Evolutionary conservation across 768 basidiomycete species (phyloP), one percentile per base, ranked within the genome.

Genomic region (Pholiota molesta): DNA sequence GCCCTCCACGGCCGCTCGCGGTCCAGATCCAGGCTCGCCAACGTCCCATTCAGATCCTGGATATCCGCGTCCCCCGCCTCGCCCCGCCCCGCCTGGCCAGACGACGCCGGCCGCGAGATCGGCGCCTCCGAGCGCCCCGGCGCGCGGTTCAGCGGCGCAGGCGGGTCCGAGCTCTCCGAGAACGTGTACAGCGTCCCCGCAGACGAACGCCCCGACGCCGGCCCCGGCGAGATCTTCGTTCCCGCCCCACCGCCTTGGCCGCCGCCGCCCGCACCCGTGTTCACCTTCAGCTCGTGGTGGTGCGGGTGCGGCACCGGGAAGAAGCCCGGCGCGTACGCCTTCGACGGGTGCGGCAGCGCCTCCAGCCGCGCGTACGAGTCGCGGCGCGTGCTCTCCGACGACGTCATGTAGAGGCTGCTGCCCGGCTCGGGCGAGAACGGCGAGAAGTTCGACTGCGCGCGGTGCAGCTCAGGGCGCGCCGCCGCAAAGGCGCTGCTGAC

Each of bases 381-480:
- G 62, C 76, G 79, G 45, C 73, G 71, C 65, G 72, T 63, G 47
- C 71, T 72, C 62, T 80, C 77, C 4, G 73, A 65, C 23, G 62
- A 65, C 23, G 62, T 66, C 57, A 66, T 64, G 53, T 73, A 70
- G 67, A 77, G 77, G 23, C 19, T 26, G 21, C 79, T 72, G 65
- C 84, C 88, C 9, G 88, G 86, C 66, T 92, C 91, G 9, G 91
- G 91, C 1, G 91, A 92, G 75, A 93, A 93, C 3, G 91, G 91
- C 7, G 90, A 89, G 72, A 92, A 92, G 61, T 73, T 78, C 19
- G 78, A 75, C 54, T 72, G 74, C 5, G 73, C 57, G 49, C 78
- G 77, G 47, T 76, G 74, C 16, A 75, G 63, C n/a, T 77, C 78
- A 11, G 75, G 69, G 44, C 75, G 76, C 3, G n/a, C n/a, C n/a